Conservation (phyloP, 805 yeast genomes). For the Starmerella asiatica region DNA sequence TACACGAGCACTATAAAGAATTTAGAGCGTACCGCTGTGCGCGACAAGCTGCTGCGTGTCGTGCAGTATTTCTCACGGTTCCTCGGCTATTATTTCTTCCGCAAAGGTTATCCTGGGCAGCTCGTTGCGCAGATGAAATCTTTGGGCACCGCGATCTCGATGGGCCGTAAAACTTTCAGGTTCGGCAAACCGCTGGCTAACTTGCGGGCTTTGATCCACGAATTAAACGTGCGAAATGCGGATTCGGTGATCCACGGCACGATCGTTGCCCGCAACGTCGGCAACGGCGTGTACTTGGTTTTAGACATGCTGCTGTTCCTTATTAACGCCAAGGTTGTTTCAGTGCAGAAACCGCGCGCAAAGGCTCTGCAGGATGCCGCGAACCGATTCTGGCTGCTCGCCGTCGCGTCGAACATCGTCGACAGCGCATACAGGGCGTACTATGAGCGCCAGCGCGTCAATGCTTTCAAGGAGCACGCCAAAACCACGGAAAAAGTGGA, state of each 20-base stretch:
- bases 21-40: slow-evolving; percentile 36
- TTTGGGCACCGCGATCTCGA: slow-evolving; percentile 48
- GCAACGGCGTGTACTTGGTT: slow-evolving; percentile 27
- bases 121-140: slow-evolving; percentile 38
- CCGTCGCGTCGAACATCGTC: slow-evolving; percentile 48
- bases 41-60: slow-evolving; percentile 69
- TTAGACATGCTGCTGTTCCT: slow-evolving; percentile 28
- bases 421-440: slow-evolving; percentile 45
- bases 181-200: slow-evolving; percentile 66
- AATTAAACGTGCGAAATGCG: slow-evolving; percentile 54
- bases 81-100: slow-evolving; percentile 45
- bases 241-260: slow-evolving; percentile 43
- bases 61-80: slow-evolving; percentile 72
- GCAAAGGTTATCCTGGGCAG: slow-evolving; percentile 40
- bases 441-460: slow-evolving; percentile 30
- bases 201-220: slow-evolving; percentile 51
- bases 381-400: slow-evolving; percentile 55
- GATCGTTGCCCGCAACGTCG: slow-evolving; percentile 26
- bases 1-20: slow-evolving; percentile 15
- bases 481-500: slow-evolving; percentile 23
- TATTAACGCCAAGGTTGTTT: slow-evolving; percentile 23
- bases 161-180: slow-evolving; percentile 72
- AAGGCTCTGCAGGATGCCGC: slow-evolving; percentile 13
- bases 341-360: slow-evolving; percentile 23
- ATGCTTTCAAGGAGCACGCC: slow-evolving; percentile 10